Evolutionary conservation across 1,139 yeast species (phyloP), one percentile per base, ranked within the genome.

Genomic region (Kurtzmaniella quercitrusa): DNA sequence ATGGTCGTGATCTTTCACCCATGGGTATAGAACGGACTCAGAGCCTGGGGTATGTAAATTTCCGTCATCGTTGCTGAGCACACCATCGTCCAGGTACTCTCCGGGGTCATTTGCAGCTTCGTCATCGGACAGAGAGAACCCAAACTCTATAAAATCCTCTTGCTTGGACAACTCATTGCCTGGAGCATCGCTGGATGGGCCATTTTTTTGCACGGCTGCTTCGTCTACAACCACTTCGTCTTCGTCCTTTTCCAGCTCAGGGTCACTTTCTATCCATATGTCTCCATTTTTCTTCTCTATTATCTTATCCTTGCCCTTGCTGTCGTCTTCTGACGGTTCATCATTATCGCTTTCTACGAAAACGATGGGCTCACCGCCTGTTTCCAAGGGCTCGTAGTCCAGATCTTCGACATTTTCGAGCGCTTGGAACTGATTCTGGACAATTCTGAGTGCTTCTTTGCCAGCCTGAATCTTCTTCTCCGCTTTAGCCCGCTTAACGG

Each of bases 1-100:
- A 57, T 85, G 93, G 53, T 84, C 88, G 51, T 82, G 86, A 50
- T 82, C 80, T 46, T 81, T 72, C 27, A 89, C 76, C 96, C 96
- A 89, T 0, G 96, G 96, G 53, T 69, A 87, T 40, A 77, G 75
- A 0, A 75, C 62, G 8, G 53, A 49, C 16, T 60, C 46, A 39
- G 39, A 16, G 37, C 31, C 25, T 40, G 44, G 29, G 37, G 51
- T 42, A 21, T 52, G 51, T 19, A 50, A 48, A 11, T 56, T 51
- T 1, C 70, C 75, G 25, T 66, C 70, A 45, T 70, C 73, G 33
- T 64, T 65, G 46, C 68, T 66, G 34, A 66, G 48, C 8, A 62
- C 51, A 1, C 73, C 75, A 48, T 68, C 73, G 44, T 65, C 73
- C 2, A 69, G 60, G 39, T 54, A 58, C 16, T 60, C 61, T 6